Percentiles rank a stretch among this genome's conserved stretches.
These are phyloP conservation scores for Martensiomyces pterosporus DNA, from an alignment of 192 early-diverging fungal species.

Conservation along the genomic window DNA sequence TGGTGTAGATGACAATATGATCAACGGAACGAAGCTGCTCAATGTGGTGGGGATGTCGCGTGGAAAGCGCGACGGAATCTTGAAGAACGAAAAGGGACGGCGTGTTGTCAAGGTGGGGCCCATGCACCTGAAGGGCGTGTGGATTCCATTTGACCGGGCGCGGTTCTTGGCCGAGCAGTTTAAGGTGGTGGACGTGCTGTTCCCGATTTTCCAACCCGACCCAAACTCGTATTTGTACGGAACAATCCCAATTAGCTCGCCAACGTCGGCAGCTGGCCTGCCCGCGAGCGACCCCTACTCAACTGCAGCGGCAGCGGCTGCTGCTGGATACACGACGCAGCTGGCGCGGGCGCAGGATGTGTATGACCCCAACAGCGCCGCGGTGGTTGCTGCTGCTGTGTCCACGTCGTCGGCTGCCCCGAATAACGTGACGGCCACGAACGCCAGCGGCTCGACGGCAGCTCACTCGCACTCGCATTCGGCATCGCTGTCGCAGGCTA, in stretches of 20 bases:
- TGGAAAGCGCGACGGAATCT: constrained; percentile 78
- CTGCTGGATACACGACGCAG: constrained; percentile 26
- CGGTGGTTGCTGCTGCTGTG: constrained; percentile 7
- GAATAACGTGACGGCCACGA: constrained; percentile 10
- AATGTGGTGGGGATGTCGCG: constrained; percentile 86
- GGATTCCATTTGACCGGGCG: constrained; percentile 70
- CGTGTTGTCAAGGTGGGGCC: constrained; percentile 82
- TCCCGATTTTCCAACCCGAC: constrained; percentile 73
- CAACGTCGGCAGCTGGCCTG: constrained; percentile 41
- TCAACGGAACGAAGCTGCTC: constrained; percentile 82
- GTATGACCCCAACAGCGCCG: constrained; percentile 22
- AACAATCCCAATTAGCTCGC: constrained; percentile 46
- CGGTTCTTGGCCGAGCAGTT: constrained; percentile 64
- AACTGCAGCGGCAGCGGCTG: constrained; percentile 23
- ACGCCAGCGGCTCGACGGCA: too few species aligned
- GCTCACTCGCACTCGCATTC: constrained; percentile 44
- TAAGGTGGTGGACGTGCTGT: constrained; percentile 68
- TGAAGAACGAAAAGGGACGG: constrained; percentile 83
- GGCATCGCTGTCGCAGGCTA: constrained; percentile 46
- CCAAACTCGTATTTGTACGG: constrained; percentile 63
- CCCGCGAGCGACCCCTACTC: constrained; percentile 38
- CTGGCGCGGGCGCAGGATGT: constrained; percentile 26
- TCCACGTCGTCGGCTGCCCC: constrained; percentile 6
- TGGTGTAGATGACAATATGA: constrained; percentile 74
- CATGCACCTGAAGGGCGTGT: constrained; percentile 85